Percentiles rank a stretch among this genome's conserved stretches.
Evolutionary conservation across 2,329 filamentous ascomycete species (phyloP).

Genomic region (Fusarium redolens): DNA sequence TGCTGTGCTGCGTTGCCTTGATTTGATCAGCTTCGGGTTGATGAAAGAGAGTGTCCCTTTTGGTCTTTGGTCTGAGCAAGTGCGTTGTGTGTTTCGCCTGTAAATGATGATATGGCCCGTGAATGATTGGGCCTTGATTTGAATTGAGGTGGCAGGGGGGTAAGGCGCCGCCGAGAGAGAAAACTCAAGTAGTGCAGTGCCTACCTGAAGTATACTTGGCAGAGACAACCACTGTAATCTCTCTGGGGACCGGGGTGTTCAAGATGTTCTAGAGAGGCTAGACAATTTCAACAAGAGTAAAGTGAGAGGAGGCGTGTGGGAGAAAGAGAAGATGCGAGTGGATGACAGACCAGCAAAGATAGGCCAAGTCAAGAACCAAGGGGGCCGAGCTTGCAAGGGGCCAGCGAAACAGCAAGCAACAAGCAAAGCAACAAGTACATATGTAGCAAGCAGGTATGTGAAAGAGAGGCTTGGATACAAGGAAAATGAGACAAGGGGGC

Average conservation of each 20-base stretch:
- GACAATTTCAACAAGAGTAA: conserved; percentile 28
- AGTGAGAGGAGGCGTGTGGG: conserved; percentile 35
- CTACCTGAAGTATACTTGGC: conserved; percentile 33
- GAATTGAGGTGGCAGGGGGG: conserved; percentile 30
- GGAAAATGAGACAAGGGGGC: conserved; percentile 33
- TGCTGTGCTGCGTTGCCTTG: conserved; percentile 27
- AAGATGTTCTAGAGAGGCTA: conserved; percentile 31
- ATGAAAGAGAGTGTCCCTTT: conserved; percentile 32
- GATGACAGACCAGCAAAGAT: conserved; percentile 23
- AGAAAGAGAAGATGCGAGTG: conserved; percentile 34
- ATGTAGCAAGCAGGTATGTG: conserved; percentile 26
- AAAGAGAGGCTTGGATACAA: conserved; percentile 27
- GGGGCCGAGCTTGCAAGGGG: conserved; percentile 34
- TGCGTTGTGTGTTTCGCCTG: conserved; percentile 32
- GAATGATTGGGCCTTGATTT: conserved; percentile 37
- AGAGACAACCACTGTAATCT: conserved; percentile 37
- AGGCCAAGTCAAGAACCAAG: conserved; percentile 27
- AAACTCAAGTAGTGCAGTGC: conserved; percentile 33
- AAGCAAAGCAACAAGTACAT: conserved; percentile 9
- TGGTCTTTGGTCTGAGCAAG: not conserved
- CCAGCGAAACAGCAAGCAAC: conserved; percentile 17
- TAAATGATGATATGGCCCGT: conserved; percentile 38
- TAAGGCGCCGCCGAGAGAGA: conserved; percentile 37
- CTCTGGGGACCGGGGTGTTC: conserved; percentile 26
- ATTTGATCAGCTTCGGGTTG: conserved; percentile 38